Evolutionary conservation across 148 eudicot species (phyloP).

Genomic region (Pharnaceum exiguum): DNA sequence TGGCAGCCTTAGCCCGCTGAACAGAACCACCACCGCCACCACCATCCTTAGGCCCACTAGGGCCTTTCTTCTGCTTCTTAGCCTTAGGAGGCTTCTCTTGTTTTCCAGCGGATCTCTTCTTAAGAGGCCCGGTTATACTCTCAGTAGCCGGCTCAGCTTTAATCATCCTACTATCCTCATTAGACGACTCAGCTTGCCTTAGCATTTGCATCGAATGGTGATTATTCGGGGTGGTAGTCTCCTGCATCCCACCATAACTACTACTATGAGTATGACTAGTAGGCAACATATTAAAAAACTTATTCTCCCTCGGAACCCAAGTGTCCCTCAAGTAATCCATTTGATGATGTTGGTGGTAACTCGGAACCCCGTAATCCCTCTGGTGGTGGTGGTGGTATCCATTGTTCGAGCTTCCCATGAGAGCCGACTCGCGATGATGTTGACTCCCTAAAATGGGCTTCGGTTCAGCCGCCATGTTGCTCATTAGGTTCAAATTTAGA

Average conservation of each 20-base stretch:
- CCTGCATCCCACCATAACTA: conserved; percentile 24
- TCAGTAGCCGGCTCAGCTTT: conserved; percentile 27
- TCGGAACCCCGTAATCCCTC: conserved; percentile 29
- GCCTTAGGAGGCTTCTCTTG: conserved; percentile 32
- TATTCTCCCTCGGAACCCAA: conserved; percentile 31
- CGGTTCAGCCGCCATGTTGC: conserved; percentile 29
- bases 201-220: conserved; percentile 34
- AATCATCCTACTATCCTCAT: conserved; percentile 35
- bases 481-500: conserved; percentile 33
- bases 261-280: conserved; percentile 23
- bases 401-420: conserved; percentile 24
- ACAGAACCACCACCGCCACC: conserved; percentile 28
- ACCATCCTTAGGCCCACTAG: conserved; percentile 35
- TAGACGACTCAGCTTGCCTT: conserved; percentile 34
- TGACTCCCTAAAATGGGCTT: conserved; percentile 29
- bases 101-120: conserved; percentile 37
- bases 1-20: conserved; percentile 37
- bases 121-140: conserved; percentile 23
- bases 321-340: conserved; percentile 34
- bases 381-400: conserved; percentile 27
- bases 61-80: conserved; percentile 37
- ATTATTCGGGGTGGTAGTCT: conserved; percentile 24
- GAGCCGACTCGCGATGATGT: conserved; percentile 22
- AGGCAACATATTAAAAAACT: conserved; percentile 27
- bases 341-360: conserved; percentile 22